Percentiles rank a stretch among this genome's conserved stretches.
Evolutionary conservation across 345 rosid genomes (phyloP).

Genomic region (Draba incana): DNA sequence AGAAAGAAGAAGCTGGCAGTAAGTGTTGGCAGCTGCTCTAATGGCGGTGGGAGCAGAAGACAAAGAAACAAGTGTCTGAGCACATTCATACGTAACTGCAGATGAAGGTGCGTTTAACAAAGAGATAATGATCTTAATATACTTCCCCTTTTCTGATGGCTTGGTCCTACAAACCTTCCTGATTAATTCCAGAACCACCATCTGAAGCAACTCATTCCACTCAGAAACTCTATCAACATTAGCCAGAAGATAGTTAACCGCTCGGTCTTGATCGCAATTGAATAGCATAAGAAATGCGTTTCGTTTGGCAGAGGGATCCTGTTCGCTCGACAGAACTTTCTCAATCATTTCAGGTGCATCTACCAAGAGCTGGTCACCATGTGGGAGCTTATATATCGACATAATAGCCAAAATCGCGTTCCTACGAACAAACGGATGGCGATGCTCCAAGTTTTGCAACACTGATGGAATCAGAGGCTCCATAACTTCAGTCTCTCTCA

Average conservation of each 20-base stretch:
- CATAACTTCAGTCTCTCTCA: slow-evolving; percentile 62
- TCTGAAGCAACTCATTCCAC: slow-evolving; percentile 69
- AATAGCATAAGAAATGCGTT: slow-evolving; percentile 81
- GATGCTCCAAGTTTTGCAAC: slow-evolving; percentile 69
- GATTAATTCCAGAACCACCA: slow-evolving; percentile 73
- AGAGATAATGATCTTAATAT: slow-evolving; percentile 67
- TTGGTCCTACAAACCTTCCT: slow-evolving; percentile 69
- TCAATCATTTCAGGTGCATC: slow-evolving; percentile 77
- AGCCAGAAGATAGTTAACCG: slow-evolving; percentile 57
- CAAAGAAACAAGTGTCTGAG: slow-evolving; percentile 72
- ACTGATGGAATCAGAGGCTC: slow-evolving; percentile 65
- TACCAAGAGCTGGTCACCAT: slow-evolving; percentile 69
- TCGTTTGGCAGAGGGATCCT: slow-evolving; percentile 67
- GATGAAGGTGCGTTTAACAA: slow-evolving; percentile 64
- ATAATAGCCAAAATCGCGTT: slow-evolving; percentile 69
- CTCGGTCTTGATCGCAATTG: slow-evolving; percentile 64
- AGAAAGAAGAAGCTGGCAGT: slow-evolving; percentile 76
- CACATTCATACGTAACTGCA: slow-evolving; percentile 72
- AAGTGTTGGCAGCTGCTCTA: slow-evolving; percentile 78
- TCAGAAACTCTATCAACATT: slow-evolving; percentile 63
- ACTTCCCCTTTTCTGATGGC: slow-evolving; percentile 64
- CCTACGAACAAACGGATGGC: slow-evolving; percentile 65
- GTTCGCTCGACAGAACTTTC: slow-evolving; percentile 61
- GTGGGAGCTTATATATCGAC: slow-evolving; percentile 75
- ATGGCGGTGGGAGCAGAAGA: slow-evolving; percentile 88